Percentiles rank a stretch among this genome's conserved stretches.
phyloP scores from a whole-genome alignment of 371 early-diverging fungal species.

The Syncephalastrum racemosum region DNA sequence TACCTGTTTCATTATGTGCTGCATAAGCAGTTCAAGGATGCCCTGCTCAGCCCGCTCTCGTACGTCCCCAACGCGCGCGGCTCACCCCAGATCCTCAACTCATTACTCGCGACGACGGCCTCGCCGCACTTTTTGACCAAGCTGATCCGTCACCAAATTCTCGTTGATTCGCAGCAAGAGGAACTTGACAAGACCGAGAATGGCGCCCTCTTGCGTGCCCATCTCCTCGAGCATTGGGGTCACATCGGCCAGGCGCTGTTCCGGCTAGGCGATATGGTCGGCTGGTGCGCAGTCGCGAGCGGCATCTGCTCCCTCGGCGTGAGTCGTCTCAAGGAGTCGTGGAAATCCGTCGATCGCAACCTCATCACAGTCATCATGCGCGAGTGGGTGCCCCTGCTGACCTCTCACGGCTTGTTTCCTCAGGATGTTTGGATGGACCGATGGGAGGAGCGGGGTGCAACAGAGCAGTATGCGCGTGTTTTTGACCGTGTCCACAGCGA shows the following conservation, averaged over 20 bases:
- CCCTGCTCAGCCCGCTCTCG: conserved; percentile 32
- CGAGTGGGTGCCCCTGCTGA: conserved; percentile 60
- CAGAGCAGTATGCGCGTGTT: conserved; percentile 12
- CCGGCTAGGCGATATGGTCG: conserved; percentile 64
- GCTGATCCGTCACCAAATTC: conserved; percentile 68
- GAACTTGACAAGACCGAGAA: conserved; percentile 10
- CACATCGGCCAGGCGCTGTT: conserved; percentile 58
- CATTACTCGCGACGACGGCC: conserved; percentile 53
- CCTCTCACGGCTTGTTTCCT: conserved; percentile 50
- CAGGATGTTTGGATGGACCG: conserved; percentile 33
- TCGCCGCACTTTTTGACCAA: conserved; percentile 75
- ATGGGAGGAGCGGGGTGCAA: conserved; percentile 16
- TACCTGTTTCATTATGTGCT: conserved; percentile 63
- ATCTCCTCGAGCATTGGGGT: conserved; percentile 75
- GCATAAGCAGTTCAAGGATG: conserved; percentile 29
- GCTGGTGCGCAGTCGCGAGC: conserved; percentile 75
- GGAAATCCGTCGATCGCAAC: conserved; percentile 62
- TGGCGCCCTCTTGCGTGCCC: conserved; percentile 41
- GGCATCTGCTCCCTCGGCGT: conserved; percentile 75
- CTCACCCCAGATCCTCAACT: conserved; percentile 37
- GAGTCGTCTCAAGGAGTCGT: conserved; percentile 71
- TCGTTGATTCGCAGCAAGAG: conserved; percentile 63
- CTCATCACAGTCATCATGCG: conserved; percentile 50
- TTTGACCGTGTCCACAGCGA: conserved; percentile 4
- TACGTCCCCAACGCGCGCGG: conserved; percentile 41